A percentile compares a stretch with the other conserved stretches of the same genome.
These are phyloP conservation scores for Fonsecaea erecta DNA, from an alignment of 2,329 filamentous ascomycete genomes.

Conservation along the genomic window DNA sequence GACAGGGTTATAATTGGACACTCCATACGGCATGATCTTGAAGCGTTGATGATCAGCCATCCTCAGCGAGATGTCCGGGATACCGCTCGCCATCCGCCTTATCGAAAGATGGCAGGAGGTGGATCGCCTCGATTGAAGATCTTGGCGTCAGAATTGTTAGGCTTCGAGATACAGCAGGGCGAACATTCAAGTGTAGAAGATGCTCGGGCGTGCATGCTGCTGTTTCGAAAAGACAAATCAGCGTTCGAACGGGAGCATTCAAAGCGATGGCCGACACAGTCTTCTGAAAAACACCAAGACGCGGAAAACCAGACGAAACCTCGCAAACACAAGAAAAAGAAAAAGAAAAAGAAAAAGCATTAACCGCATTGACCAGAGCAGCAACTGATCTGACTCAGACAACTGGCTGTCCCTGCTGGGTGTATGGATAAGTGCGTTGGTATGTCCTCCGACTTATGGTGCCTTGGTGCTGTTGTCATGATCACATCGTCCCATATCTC, in stretches of 20 bases:
- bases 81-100: slow-evolving; percentile 77
- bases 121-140: slow-evolving; percentile 59
- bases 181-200: slow-evolving; percentile 71
- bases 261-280: slow-evolving; percentile 51
- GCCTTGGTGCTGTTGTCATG: slow-evolving; percentile 65
- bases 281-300: slow-evolving; percentile 11
- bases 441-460: slow-evolving; percentile 64
- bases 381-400: neutral
- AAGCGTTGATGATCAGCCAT: slow-evolving; percentile 76
- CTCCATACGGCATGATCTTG: slow-evolving; percentile 76
- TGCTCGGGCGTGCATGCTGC: slow-evolving; percentile 84
- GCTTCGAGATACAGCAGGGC: slow-evolving; percentile 63
- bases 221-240: slow-evolving; percentile 82
- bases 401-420: neutral
- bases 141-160: slow-evolving; percentile 61
- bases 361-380: slow-evolving; percentile 44
- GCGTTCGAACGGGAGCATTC: slow-evolving; percentile 82
- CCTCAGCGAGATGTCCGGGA: slow-evolving; percentile 79
- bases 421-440: slow-evolving; percentile 54
- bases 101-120: slow-evolving; percentile 63
- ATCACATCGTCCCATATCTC: slow-evolving; percentile 75
- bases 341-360: slow-evolving; percentile 53
- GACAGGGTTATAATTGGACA: slow-evolving; percentile 81
- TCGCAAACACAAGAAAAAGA: slow-evolving; percentile 52
- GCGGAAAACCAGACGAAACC: slow-evolving; percentile 20